phyloP scores from a whole-genome alignment of 331 rosid genomes.

The Malus hybrid region DNA sequence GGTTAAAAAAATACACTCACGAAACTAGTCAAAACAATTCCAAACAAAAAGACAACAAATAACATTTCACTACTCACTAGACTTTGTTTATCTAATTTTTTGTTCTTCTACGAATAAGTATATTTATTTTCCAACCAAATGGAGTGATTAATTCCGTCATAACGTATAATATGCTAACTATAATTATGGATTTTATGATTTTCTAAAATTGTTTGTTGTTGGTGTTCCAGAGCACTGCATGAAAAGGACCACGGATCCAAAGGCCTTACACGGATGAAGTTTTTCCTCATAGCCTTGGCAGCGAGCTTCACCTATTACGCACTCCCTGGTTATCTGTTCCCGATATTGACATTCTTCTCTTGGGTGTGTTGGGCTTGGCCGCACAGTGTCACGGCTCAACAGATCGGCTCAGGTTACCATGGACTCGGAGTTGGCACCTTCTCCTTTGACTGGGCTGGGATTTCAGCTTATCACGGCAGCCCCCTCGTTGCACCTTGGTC shows the following conservation, averaged over 20 bases:
- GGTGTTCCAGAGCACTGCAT: slow-evolving; percentile 77
- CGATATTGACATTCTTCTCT: slow-evolving; percentile 78
- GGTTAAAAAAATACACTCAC: too few relatives aligned
- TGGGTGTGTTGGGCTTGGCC: slow-evolving; percentile 99
- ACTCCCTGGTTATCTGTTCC: slow-evolving; percentile 78
- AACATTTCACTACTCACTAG: too few relatives aligned
- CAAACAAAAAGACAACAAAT: too few relatives aligned
- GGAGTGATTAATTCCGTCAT: too few relatives aligned
- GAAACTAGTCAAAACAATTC: too few relatives aligned
- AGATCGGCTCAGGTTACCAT: slow-evolving; percentile 78
- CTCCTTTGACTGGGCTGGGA: slow-evolving; percentile 94
- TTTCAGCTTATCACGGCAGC: slow-evolving; percentile 94
- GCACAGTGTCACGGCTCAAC: slow-evolving; percentile 80
- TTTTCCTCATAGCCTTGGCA: slow-evolving; percentile 67
- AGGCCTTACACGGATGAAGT: slow-evolving; percentile 72
- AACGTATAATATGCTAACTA: too few relatives aligned
- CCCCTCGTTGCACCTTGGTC: slow-evolving; percentile 91
- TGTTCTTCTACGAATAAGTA: too few relatives aligned
- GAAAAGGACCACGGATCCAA: slow-evolving; percentile 60
- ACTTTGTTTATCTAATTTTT: too few relatives aligned
- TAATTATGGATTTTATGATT: too few relatives aligned
- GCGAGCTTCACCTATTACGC: slow-evolving; percentile 73
- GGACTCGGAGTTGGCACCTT: slow-evolving; percentile 93
- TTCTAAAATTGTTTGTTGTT: background rate
- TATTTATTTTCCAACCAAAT: too few relatives aligned